Evolutionary conservation across 1,284 basidiomycete species (phyloP).

Genomic region (Rhodofomes roseus): DNA sequence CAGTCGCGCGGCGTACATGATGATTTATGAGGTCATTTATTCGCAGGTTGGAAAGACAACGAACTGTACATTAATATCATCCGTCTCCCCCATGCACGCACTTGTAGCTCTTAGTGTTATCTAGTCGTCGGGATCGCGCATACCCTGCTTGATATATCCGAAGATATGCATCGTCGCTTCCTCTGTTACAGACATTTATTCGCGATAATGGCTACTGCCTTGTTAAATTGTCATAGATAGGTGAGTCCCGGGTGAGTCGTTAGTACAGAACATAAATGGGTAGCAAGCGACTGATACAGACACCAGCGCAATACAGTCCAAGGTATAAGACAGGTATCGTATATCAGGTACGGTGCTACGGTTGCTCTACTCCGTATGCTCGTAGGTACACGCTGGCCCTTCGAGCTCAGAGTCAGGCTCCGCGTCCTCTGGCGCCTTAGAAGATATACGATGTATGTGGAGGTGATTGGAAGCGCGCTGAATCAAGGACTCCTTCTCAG

Average conservation of each 20-base stretch:
- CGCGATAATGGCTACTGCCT: neutral
- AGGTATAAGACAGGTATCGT: neutral
- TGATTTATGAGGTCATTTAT: conserved; percentile 7
- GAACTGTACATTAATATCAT: conserved; percentile 14
- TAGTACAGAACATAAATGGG: too few relatives aligned
- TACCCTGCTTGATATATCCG: conserved; percentile 14
- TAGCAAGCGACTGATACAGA: neutral
- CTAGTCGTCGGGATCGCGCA: conserved; percentile 11
- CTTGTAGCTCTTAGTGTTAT: conserved; percentile 19
- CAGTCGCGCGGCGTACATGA: neutral
- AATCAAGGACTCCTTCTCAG: conserved; percentile 49
- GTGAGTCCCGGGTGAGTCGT: neutral
- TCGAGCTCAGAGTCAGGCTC: neutral
- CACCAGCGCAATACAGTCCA: neutral
- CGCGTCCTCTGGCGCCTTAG: neutral
- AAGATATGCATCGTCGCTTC: conserved; percentile 7
- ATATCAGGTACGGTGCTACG: neutral
- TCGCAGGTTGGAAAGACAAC: conserved; percentile 12
- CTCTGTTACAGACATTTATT: neutral
- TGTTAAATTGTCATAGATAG: neutral
- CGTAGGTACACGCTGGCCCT: neutral
- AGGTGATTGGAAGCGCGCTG: conserved; percentile 10
- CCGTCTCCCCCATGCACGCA: conserved; percentile 12
- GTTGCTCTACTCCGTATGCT: neutral
- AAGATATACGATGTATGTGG: neutral